Base-by-base conservation (phyloP, 345 rosid genomes). In the Nephelium lappaceum region DNA sequence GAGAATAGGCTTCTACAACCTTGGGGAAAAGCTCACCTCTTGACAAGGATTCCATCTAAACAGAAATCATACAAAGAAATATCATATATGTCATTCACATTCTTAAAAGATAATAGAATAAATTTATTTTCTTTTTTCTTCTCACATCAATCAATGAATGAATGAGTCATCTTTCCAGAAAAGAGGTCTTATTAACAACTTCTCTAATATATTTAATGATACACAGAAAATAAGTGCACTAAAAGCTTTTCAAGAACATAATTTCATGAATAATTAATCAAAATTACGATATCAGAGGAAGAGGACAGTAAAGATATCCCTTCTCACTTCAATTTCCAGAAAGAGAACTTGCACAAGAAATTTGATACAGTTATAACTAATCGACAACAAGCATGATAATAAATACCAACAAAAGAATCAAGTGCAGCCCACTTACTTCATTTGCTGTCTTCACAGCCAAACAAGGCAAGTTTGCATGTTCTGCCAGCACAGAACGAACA, bases 1-100 rank as follows among this genome's bases (percentile, higher is more conserved):
- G 98, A 69, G 98, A 92, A 84, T 95, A 95, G 60, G 95, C 95
- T 85, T 93, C 95, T 79, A 95, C 91, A 66, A 95, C 90, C 87
- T 86, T 93, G 0, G 89, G 92, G 78, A 93, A 92, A 21, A 86
- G 86, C 68, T 86, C 75, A 16, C 93, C 91, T 82, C 82, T 88
- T 60, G 86, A 92, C 80, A 93, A 79, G 61, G 87, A 75, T 75
- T 93, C 93, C 98, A 90, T 90, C 99, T 95, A 87, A 75, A 43
- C 69, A 71, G 61, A 24, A 53, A 85, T 76, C 65, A 58, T 41
- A 78, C 47, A 81, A 65, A 55, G 61, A 25, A 11, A 31, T 53
- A 39, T 64, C 42, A 24, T 11, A 62, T 31, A 49, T 39, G 41
- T 45, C 62, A 31, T 27, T n/a, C 42, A 27, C 3, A 19, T 21